Base-by-base conservation (phyloP, 257 asterid genomes). In the Solanum megistacrolobum region DNA sequence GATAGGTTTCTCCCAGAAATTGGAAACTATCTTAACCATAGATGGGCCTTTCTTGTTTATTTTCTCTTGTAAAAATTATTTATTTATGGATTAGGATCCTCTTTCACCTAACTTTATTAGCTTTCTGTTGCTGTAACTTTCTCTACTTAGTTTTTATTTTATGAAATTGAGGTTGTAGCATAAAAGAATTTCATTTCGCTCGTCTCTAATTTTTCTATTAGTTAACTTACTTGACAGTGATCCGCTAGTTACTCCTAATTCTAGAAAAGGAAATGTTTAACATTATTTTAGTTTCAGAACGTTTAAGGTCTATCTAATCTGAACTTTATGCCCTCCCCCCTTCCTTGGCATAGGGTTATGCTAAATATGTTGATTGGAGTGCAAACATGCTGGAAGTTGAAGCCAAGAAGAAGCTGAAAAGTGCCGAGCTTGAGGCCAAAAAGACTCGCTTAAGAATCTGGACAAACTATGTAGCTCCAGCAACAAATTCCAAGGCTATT, bases 351-450 rank as follows among this genome's bases (percentile, higher is more conserved):
- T 88, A 96, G 99, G 99, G 99, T 83, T 89, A 95, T 88, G 99
- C 98, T 32, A 96, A 94, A 88, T 96, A 95, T 86, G 98, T 96
- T 62, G 99, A 95, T 38, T 96, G 99, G 98, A 96, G 99, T 87
- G 98, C 99, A 79, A 93, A 93, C 87, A 86, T 91, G 86, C 90
- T 96, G 88, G 99, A 96, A 90, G 98, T 93, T 87, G 99, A 96
- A 69, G 96, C 84, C 84, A 93, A 92, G 87, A 89, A 95, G 86
- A 93, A 38, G 93, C 88, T 96, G 93, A 97, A 97, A 89, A 92
- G 29, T 90, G 95, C 95, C 14, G 99, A 97, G 89, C 98, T 97
- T 92, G 96, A 93, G 88, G 96, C 96, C 52, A 97, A 97, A 91
- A 97, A 96, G 92, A 27, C 91, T 13, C 94, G 98, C 31, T 86